Conservation (phyloP, 495 filamentous ascomycete genomes). For the Talaromyces thailandensis region DNA sequence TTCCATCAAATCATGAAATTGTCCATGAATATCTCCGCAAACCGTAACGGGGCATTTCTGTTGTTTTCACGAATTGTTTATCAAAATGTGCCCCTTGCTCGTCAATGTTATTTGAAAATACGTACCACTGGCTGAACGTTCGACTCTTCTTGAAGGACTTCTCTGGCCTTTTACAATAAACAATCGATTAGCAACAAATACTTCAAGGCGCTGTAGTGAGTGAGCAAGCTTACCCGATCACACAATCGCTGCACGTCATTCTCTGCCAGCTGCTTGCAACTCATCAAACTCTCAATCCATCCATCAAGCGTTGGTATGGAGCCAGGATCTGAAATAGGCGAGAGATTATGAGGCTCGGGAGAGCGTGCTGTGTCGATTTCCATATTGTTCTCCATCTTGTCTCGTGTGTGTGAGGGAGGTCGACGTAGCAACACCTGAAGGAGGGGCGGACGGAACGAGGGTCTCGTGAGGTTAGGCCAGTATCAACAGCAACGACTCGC, state of each 20-base stretch:
- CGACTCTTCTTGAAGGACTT: slow-evolving; percentile 93
- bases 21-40: slow-evolving; percentile 88
- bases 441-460: slow-evolving; percentile 19
- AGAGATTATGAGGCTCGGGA: slow-evolving; percentile 69
- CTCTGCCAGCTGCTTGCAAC: slow-evolving; percentile 94
- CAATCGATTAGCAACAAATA: neutral
- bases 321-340: slow-evolving; percentile 67
- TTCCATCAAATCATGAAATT: slow-evolving; percentile 93
- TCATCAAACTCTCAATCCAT: slow-evolving; percentile 98
- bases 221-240: slow-evolving; percentile 68
- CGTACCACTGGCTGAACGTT: slow-evolving; percentile 98
- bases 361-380: slow-evolving; percentile 75
- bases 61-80: slow-evolving; percentile 10
- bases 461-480: slow-evolving; percentile 28
- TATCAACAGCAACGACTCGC: neutral
- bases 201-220: neutral
- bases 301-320: slow-evolving; percentile 90
- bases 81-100: neutral
- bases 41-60: slow-evolving; percentile 94
- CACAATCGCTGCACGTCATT: slow-evolving; percentile 91
- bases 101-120: slow-evolving; percentile 13
- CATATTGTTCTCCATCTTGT: slow-evolving; percentile 92
- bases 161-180: slow-evolving; percentile 59
- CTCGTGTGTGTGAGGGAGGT: slow-evolving; percentile 22
- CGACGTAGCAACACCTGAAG: slow-evolving; percentile 19